phyloP scores from a whole-genome alignment of 805 yeast genomes.

The Saccharomycopsis capsularis region DNA sequence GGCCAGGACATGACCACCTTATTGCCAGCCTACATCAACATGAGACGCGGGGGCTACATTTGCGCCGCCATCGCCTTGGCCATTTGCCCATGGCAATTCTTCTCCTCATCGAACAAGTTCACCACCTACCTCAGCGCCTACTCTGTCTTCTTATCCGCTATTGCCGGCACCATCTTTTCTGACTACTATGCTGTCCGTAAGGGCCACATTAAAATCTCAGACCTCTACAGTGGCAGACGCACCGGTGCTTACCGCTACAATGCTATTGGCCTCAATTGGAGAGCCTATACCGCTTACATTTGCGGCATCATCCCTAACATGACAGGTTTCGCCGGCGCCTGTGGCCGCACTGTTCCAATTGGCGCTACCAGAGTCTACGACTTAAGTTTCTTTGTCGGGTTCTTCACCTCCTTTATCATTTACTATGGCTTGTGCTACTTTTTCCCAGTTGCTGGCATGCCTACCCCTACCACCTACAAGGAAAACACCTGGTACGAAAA shows the following conservation, averaged over 20 bases:
- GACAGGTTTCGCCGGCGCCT: slow-evolving; percentile 82
- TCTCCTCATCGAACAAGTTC: slow-evolving; percentile 62
- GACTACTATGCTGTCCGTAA: slow-evolving; percentile 70
- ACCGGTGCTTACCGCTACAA: slow-evolving; percentile 52
- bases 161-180: slow-evolving; percentile 67
- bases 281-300: slow-evolving; percentile 75
- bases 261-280: slow-evolving; percentile 66
- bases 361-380: slow-evolving; percentile 73
- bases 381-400: slow-evolving; percentile 74
- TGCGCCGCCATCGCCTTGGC: slow-evolving; percentile 67
- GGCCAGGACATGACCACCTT: slow-evolving; percentile 69
- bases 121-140: slow-evolving; percentile 77
- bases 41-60: slow-evolving; percentile 73
- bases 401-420: slow-evolving; percentile 46
- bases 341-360: slow-evolving; percentile 58
- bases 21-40: slow-evolving; percentile 56
- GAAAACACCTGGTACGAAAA: slow-evolving; percentile 59
- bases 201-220: slow-evolving; percentile 58
- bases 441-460: slow-evolving; percentile 47
- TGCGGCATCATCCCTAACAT: slow-evolving; percentile 78
- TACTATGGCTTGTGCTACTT: slow-evolving; percentile 47
- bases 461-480: slow-evolving; percentile 32
- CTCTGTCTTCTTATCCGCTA: slow-evolving; percentile 73
- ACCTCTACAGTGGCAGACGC: slow-evolving; percentile 48
- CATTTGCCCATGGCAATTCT: slow-evolving; percentile 79